Evolutionary conservation across 1,139 yeast species (phyloP).

Genomic region (Diutina siamensis): DNA sequence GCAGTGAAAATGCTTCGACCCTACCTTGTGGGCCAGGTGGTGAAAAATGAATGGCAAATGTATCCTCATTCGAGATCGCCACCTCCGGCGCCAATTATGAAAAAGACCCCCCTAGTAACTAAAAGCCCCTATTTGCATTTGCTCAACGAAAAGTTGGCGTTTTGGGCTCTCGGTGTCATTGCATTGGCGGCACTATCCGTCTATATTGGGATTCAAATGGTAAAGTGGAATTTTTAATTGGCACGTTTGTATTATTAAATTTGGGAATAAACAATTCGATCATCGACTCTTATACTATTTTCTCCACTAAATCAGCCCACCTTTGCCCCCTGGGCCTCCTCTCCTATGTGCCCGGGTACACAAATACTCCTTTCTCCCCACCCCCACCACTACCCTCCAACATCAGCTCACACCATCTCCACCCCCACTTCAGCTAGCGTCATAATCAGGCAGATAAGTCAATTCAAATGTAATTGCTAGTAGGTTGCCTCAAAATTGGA

Average conservation of each 20-base stretch:
- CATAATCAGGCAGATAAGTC: no score
- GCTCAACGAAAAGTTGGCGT: neutral
- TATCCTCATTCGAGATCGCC: neutral
- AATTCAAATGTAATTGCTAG: no score
- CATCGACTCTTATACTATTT: no score
- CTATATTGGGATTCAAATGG: slow-evolving; percentile 3
- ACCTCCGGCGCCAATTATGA: neutral
- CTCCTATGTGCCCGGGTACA: no score
- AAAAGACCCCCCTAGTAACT: neutral
- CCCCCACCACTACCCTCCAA: no score
- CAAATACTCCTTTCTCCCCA: no score
- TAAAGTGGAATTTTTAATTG: slow-evolving; percentile 3
- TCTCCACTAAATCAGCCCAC: no score
- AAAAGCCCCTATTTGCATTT: neutral
- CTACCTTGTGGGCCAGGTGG: slow-evolving; percentile 20
- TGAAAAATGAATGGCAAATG: neutral
- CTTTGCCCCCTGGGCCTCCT: no score
- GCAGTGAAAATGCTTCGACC: slow-evolving; percentile 31
- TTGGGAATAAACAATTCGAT: neutral
- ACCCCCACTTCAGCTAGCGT: no score
- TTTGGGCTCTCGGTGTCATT: neutral
- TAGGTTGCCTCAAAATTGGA: no score
- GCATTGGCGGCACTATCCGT: neutral
- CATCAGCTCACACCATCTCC: no score
- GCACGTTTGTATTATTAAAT: neutral